Evolutionary conservation across 495 filamentous ascomycete genomes (phyloP), one percentile per base, ranked within the genome.

Genomic region (Penicillium ochrochloron): DNA sequence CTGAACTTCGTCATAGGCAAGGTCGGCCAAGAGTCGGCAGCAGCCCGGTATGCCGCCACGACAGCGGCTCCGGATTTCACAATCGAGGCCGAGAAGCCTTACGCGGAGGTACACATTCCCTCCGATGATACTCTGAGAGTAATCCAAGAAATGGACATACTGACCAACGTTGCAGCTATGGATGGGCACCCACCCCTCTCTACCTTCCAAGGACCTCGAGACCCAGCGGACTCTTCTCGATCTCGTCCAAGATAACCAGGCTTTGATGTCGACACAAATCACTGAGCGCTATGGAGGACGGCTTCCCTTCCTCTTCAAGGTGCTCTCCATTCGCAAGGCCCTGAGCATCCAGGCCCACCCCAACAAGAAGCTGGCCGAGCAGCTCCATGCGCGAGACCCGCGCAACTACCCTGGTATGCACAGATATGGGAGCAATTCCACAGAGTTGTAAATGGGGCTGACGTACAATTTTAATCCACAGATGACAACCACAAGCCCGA

Each of bases 401-500:
- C 92, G 90, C 80, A 96, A 99, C 83, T 99, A 99, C 71, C 94
- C 94, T 62, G 88, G 87, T 88, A 70, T 54, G 74, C 65, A 6
- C 27, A 33, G 19, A 15, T 41, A 35, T n/a, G 27, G 11, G 31
- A 15, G 52, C 11, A 15, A 55, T 14, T 23, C 12, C 9, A 17
- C n/a, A 1, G 59, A 34, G 14, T 35, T 14, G 2, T 50, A 23
- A 3, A n/a, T 15, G 19, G 4, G 27, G 19, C 60, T 56, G 23
- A 61, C 59, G 1, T 27, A 39, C 35, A 12, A 51, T 44, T 39
- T 14, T 19, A 27, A 31, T 14, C 35, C 5, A 3, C 41, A 88
- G 94, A 99, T 83, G 94, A 97, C 80, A 99, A 99, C 76, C 95
- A 99, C 82, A 99, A 99, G 77, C 95, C 95, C 51, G 95, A 99